These are phyloP conservation scores for Hemileccinum rubropunctum DNA, from an alignment of 768 basidiomycete species.

Conservation along the genomic window DNA sequence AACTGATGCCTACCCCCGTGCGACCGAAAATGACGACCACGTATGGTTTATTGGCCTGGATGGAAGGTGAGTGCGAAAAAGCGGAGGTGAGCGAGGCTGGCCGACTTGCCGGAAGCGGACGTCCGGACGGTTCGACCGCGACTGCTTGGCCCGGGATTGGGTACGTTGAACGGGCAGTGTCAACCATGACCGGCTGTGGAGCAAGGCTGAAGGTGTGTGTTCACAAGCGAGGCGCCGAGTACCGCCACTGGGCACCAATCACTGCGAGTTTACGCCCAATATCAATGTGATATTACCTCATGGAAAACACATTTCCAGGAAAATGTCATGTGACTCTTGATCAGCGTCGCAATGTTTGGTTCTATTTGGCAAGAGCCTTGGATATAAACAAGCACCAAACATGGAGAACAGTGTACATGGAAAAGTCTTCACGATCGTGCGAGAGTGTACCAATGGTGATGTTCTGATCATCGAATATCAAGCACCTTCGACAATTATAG, in stretches of 20 bases:
- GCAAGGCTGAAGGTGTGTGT: neutral
- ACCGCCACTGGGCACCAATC: neutral
- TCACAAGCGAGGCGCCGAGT: neutral
- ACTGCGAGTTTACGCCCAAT: too few relatives aligned
- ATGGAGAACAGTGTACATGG: neutral
- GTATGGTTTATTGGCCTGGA: constrained; percentile 8
- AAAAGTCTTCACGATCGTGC: too few relatives aligned
- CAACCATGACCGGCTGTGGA: neutral
- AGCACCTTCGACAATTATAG: too few relatives aligned
- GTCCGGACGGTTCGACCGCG: neutral
- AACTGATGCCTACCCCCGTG: constrained; percentile 29
- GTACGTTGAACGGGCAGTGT: neutral
- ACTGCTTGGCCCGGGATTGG: neutral
- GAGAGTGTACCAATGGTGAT: too few relatives aligned
- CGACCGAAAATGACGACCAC: constrained; percentile 29
- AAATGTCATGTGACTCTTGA: neutral
- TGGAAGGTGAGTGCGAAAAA: neutral
- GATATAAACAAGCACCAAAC: constrained; percentile 9
- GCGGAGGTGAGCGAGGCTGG: neutral
- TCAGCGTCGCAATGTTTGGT: neutral
- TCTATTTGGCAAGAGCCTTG: constrained; percentile 8
- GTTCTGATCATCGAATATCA: too few relatives aligned
- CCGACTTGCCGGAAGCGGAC: constrained; percentile 1
- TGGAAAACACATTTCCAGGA: constrained; percentile 9
- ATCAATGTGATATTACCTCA: constrained; percentile 7